These are phyloP conservation scores for Ascochyta rabiei DNA, from an alignment of 2,329 filamentous ascomycete species.

Conservation along the genomic window DNA sequence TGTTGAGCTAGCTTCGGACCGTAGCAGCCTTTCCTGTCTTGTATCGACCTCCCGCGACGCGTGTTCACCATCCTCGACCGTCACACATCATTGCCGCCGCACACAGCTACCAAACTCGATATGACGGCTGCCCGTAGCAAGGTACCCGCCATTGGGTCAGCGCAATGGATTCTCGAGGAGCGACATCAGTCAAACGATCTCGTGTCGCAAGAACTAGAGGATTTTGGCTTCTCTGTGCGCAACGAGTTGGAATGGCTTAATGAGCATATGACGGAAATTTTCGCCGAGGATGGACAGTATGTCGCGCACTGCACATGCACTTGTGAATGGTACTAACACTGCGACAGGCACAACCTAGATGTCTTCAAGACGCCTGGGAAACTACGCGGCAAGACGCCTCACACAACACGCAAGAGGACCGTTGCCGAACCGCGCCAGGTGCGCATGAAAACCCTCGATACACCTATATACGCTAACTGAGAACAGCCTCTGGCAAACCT, in stretches of 20 bases:
- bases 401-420: constrained; percentile 68
- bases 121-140: constrained; percentile 46
- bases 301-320: constrained; percentile 45
- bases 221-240: constrained; percentile 88
- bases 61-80: constrained; percentile 21
- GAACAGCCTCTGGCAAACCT: constrained; percentile 56
- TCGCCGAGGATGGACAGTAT: constrained; percentile 84
- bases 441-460: constrained; percentile 59
- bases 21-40: constrained; percentile 13
- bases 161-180: constrained; percentile 85
- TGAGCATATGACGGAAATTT: constrained; percentile 96
- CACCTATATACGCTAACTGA: constrained; percentile 27
- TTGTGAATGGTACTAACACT: constrained; percentile 31
- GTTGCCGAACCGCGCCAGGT: constrained; percentile 66
- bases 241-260: constrained; percentile 99
- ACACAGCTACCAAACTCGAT: constrained; percentile 16
- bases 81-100: constrained; percentile 5
- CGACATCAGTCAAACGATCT: constrained; percentile 78
- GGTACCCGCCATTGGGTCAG: constrained; percentile 71
- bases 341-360: constrained; percentile 79
- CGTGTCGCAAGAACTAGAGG: constrained; percentile 81
- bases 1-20: constrained; percentile 23
- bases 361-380: constrained; percentile 95
- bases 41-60: constrained; percentile 31
- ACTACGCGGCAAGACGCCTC: constrained; percentile 79